Evolutionary conservation across 2,329 filamentous ascomycete genomes (phyloP).

Genomic region (Beauveria sp.): DNA sequence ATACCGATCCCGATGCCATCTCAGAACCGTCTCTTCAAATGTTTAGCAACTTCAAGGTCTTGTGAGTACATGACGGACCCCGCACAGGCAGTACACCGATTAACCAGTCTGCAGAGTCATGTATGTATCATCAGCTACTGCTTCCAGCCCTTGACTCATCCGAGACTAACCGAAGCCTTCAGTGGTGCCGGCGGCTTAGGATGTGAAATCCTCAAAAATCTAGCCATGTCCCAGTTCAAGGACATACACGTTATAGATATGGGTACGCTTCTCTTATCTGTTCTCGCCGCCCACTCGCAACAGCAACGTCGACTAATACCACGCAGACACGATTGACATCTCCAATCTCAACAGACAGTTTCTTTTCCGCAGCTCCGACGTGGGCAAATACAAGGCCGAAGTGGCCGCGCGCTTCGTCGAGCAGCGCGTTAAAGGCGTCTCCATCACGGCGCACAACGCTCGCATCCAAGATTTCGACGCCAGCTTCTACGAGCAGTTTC

Average conservation of each 20-base stretch:
- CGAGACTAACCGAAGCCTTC: constrained; percentile 12
- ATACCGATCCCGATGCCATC: constrained; percentile 58
- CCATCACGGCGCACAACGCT: constrained; percentile 88
- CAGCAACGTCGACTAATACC: constrained; percentile 6
- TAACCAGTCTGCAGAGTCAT: constrained; percentile 36
- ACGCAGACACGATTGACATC: constrained; percentile 87
- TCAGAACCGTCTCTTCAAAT: constrained; percentile 45
- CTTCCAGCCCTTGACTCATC: background rate
- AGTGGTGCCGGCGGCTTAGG: constrained; percentile 91
- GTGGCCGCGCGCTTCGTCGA: constrained; percentile 89
- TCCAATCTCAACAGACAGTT: constrained; percentile 98
- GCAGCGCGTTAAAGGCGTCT: constrained; percentile 79
- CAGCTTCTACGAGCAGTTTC: constrained; percentile 95
- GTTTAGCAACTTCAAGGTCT: constrained; percentile 64
- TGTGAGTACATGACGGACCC: constrained; percentile 43
- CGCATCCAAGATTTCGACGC: constrained; percentile 97
- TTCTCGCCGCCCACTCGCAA: background rate
- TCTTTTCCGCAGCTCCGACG: constrained; percentile 83
- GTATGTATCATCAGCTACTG: constrained; percentile 28
- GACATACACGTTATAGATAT: constrained; percentile 99
- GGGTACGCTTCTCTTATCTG: constrained; percentile 44
- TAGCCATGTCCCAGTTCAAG: constrained; percentile 91
- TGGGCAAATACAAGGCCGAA: constrained; percentile 89
- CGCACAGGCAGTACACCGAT: background rate
- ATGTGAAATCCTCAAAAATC: constrained; percentile 93